Conservation (phyloP, 768 basidiomycete genomes). For the Pleurotus sapidus region DNA sequence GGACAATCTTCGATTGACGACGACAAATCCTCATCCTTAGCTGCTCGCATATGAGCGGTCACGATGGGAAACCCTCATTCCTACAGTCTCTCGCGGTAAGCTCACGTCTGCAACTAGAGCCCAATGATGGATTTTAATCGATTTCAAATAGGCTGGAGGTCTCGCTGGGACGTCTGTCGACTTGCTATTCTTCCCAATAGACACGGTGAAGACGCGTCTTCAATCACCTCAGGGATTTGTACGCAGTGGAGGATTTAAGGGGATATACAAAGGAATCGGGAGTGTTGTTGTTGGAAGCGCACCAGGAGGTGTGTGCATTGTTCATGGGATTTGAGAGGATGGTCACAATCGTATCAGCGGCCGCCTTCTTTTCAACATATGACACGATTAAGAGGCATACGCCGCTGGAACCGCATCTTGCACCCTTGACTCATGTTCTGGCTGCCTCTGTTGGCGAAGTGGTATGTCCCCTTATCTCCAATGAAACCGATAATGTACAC, state of each 20-base stretch:
- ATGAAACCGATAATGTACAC: slow-evolving; percentile 5
- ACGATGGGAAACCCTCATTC: slow-evolving; percentile 35
- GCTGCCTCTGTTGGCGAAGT: slow-evolving; percentile 62
- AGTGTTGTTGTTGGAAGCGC: slow-evolving; percentile 95
- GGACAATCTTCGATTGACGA: no score
- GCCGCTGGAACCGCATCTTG: slow-evolving; percentile 57
- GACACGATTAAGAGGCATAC: slow-evolving; percentile 81
- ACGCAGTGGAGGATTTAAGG: slow-evolving; percentile 81
- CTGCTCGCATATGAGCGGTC: slow-evolving; percentile 7
- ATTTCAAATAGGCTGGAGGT: slow-evolving; percentile 66
- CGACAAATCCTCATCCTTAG: neutral
- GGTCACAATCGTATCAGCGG: slow-evolving; percentile 53
- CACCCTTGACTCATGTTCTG: slow-evolving; percentile 55
- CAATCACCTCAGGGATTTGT: slow-evolving; percentile 88
- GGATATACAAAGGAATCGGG: slow-evolving; percentile 91
- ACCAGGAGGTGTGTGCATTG: slow-evolving; percentile 70
- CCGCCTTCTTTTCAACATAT: slow-evolving; percentile 93
- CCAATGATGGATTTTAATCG: slow-evolving; percentile 1
- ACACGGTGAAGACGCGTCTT: slow-evolving; percentile 94
- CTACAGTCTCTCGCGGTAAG: slow-evolving; percentile 45
- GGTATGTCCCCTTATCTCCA: slow-evolving; percentile 26
- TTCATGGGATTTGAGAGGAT: neutral
- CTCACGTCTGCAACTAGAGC: neutral
- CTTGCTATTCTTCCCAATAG: slow-evolving; percentile 93
- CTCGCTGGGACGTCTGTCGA: slow-evolving; percentile 93